phyloP scores from a whole-genome alignment of 495 filamentous ascomycete species.

The Cairneyella variabilis region DNA sequence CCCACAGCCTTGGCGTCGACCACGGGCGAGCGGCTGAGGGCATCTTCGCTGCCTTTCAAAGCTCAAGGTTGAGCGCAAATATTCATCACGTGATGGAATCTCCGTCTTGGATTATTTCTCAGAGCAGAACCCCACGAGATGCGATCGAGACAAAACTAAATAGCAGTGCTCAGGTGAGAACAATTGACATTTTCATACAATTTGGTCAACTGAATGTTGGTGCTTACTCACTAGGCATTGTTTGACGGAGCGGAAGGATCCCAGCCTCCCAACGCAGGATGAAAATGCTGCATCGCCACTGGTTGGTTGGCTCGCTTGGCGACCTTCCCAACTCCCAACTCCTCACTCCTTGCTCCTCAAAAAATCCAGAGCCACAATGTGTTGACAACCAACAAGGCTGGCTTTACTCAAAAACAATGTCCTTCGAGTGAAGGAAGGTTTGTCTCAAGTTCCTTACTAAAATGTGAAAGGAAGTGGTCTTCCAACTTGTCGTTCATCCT shows the following conservation, averaged over 20 bases:
- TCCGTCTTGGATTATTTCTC: too few species aligned
- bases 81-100: too few species aligned
- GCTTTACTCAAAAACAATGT: not conserved
- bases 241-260: not conserved
- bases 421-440: not conserved
- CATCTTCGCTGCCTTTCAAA: too few species aligned
- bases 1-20: too few species aligned
- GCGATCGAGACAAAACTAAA: too few species aligned
- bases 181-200: too few species aligned
- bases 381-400: not conserved
- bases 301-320: not conserved
- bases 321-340: not conserved
- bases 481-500: not conserved
- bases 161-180: too few species aligned
- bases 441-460: not conserved
- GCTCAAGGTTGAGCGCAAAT: too few species aligned
- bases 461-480: not conserved
- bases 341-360: not conserved
- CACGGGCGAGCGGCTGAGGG: too few species aligned
- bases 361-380: not conserved
- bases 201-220: too few species aligned
- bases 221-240: too few species aligned
- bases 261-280: not conserved
- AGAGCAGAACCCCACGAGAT: too few species aligned
- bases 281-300: not conserved